Evolutionary conservation across 1,284 basidiomycete genomes (phyloP).

Genomic region (Cutaneotrichosporon sp.): DNA sequence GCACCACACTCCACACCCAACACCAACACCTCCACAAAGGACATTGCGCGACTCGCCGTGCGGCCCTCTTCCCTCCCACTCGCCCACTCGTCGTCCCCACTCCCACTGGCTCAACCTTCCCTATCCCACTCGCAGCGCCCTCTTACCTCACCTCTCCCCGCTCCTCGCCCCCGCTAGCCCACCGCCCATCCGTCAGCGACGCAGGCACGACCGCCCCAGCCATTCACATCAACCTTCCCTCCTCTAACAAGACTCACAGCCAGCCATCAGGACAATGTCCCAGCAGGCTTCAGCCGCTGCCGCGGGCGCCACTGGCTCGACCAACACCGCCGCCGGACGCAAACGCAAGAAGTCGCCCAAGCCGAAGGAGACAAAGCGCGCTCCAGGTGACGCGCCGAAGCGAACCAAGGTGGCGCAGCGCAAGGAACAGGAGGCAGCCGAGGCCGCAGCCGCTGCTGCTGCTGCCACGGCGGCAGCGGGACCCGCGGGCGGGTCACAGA

Average conservation of each 20-base stretch:
- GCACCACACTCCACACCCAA: no score
- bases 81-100: no score
- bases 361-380: constrained; percentile 1
- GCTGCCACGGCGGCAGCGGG: not conserved
- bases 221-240: not conserved
- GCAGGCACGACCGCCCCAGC: not conserved
- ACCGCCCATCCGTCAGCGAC: not conserved
- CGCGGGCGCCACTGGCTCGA: not conserved
- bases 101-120: not conserved
- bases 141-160: not conserved
- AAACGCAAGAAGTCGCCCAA: constrained; percentile 9
- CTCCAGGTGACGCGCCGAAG: not conserved
- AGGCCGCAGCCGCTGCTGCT: not conserved
- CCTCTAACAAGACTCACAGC: not conserved
- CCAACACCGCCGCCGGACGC: not conserved
- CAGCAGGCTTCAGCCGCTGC: not conserved
- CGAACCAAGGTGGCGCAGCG: constrained; percentile 2
- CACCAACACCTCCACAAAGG: not conserved
- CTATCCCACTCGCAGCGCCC: not conserved
- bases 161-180: no score
- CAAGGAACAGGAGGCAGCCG: not conserved
- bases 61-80: not conserved
- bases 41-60: not conserved
- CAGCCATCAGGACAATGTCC: not conserved
- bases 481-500: not conserved